Percentiles rank a stretch among this genome's conserved stretches.
phyloP scores from a whole-genome alignment of 345 rosid genomes.

The Citrus reticulata region DNA sequence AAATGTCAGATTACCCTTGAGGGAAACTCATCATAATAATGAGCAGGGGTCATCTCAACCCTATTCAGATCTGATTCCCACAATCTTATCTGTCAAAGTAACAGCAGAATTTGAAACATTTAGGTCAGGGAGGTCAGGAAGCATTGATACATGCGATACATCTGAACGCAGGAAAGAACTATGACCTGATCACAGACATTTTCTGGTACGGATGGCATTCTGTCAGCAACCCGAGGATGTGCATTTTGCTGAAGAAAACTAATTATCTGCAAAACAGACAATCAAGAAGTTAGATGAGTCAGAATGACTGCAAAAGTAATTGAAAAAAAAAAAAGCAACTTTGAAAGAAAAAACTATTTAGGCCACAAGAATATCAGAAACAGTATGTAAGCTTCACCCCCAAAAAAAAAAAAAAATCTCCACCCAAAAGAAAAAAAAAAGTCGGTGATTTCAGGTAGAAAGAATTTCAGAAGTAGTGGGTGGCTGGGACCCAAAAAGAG shows the following conservation, averaged over 20 bases:
- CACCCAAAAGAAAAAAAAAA: no score
- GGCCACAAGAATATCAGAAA: neutral
- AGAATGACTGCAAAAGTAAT: slow-evolving; percentile 1
- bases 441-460: no score
- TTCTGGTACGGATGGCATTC: slow-evolving; percentile 81
- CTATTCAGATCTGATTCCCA: slow-evolving; percentile 96
- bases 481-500: neutral
- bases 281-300: slow-evolving; percentile 11
- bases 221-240: slow-evolving; percentile 83
- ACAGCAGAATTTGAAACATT: neutral
- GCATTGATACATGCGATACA: neutral
- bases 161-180: neutral
- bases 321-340: neutral
- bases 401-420: neutral
- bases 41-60: slow-evolving; percentile 74
- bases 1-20: slow-evolving; percentile 49
- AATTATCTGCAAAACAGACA: slow-evolving; percentile 49
- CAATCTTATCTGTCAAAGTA: slow-evolving; percentile 64
- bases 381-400: neutral
- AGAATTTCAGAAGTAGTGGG: neutral
- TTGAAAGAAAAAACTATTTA: neutral
- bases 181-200: slow-evolving; percentile 92
- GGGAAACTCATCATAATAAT: slow-evolving; percentile 86
- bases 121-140: neutral
- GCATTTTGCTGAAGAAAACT: slow-evolving; percentile 88